Evolutionary conservation across 2,329 filamentous ascomycete genomes (phyloP), one percentile per base, ranked within the genome.

Genomic region (Fusarium nurragi): DNA sequence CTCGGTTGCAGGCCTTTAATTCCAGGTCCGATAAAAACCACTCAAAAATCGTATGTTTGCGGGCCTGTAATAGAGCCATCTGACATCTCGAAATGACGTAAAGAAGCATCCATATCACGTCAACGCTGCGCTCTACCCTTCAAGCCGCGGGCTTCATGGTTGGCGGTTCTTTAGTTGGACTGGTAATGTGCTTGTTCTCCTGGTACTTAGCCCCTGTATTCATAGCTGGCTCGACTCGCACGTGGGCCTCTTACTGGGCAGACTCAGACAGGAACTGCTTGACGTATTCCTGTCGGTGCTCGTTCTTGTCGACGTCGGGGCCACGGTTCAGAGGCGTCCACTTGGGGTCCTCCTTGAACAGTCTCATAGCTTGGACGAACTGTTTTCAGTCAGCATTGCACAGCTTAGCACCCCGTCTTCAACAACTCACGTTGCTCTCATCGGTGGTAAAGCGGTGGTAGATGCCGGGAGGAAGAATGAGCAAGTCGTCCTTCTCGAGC

Each of bases 381-480:
- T 97, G 69, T 44, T 50, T 13, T 16, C 14, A 25, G 47, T 54
- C 14, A 51, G 53, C 40, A 30, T 38, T 23, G 16, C 4, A 11
- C 1, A 16, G 12, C 14, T 8, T 5, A 32, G 3, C 13, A 19
- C n/a, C 21, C 5, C 11, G 7, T 16, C 0, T n/a, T 3, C 13
- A 2, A 14, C 13, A 32, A 60, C 92, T 80, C 77, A 97, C 94
- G 76, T 99, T 97, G 62, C 89, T 86, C 75, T 90, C 88, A 77
- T 97, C 94, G 0, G 94, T 98, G 9, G 95, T 99, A 75, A 99
- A 99, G 6, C 95, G 89, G 80, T 99, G 95, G 78, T 97, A 99
- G 61, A 99, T 98, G 4, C 95, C 95, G 37, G 94, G 88, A 1
- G 95, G 95, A 68, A 99, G 83, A 73, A 99, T 94, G 72, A 99